Base-by-base conservation (phyloP, 768 basidiomycete species). In the Tulasnella sp. region DNA sequence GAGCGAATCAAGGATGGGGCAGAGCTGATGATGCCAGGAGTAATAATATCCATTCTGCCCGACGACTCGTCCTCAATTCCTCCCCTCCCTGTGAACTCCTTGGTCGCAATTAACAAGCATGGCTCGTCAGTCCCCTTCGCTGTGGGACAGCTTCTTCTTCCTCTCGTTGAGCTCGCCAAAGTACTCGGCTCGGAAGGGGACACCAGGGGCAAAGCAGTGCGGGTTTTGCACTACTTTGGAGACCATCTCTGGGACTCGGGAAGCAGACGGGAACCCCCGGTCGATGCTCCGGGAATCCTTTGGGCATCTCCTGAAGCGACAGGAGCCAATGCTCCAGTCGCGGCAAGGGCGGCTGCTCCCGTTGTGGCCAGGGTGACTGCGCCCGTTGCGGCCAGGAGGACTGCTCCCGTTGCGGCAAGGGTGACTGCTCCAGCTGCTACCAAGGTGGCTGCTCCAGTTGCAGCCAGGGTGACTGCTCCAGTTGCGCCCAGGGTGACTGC, bases 21-120 rank as follows among this genome's bases (percentile, higher is more conserved):
- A 0, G 94, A 96, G 86, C 89, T 96, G 11, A 96, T 96, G 94
- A 91, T 93, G 46, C 94, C 95, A 5, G 95, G 94, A 85, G 79
- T 84, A 11, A 80, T 84, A 11, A 78, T 82, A 40, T 93, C 93
- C 93, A 84, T 84, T 91, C 87, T 41, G 50, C 69, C n/a, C 72
- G 3, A 42, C 12, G 40, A 60, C 72, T 64, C 34, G 46, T 22
- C 34, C 73, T 75, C 46, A 48, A 60, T 72, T 69, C 77, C 77
- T 50, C 22, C 37, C 48, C 50, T 84, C 4, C 54, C 77, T 2
- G 44, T 76, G 77, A 87, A 87, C 34, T 89, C 92, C 75, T 88
- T 95, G 22, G 92, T 95, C 28, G 87, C 89, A n/a, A 86, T 96
- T 40, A 86, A 90, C 42, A 90, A 91, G 83, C 89, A 89, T 83